Evolutionary conservation across 192 early-diverging fungal genomes (phyloP).

Genomic region (Coemansia sp.): DNA sequence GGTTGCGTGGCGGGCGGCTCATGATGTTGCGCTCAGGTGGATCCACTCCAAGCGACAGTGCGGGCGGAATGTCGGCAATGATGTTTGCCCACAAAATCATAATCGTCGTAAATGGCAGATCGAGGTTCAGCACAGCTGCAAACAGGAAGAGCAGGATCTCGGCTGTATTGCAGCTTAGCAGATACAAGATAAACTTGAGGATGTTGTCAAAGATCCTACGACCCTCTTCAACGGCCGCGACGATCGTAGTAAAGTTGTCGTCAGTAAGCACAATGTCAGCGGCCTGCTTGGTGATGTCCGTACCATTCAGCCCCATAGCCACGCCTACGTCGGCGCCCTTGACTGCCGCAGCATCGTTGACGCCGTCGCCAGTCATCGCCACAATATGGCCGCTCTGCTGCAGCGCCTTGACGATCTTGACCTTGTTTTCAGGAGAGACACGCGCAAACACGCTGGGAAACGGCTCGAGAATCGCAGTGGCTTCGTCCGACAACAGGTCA

Average conservation of each 20-base stretch:
- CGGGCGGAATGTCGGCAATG: conserved; percentile 95
- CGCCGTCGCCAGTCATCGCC: conserved; percentile 96
- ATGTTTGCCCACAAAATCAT: conserved; percentile 98
- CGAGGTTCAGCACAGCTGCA: conserved; percentile 70
- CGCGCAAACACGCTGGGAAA: conserved; percentile 98
- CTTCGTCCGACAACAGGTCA: conserved; percentile 87
- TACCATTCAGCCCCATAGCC: conserved; percentile 95
- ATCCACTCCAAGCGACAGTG: conserved; percentile 90
- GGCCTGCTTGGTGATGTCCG: conserved; percentile 97
- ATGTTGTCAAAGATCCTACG: conserved; percentile 97
- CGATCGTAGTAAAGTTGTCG: conserved; percentile 96
- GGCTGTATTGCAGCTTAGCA: conserved; percentile 90
- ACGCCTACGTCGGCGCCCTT: conserved; percentile 95
- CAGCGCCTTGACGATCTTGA: conserved; percentile 90
- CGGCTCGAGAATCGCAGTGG: conserved; percentile 70
- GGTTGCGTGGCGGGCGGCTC: conserved; percentile 76
- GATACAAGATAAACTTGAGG: conserved; percentile 93
- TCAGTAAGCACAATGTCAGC: conserved; percentile 94
- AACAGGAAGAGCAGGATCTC: conserved; percentile 90
- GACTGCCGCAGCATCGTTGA: conserved; percentile 94
- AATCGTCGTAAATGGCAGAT: conserved; percentile 84
- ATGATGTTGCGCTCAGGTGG: conserved; percentile 83
- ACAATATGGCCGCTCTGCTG: conserved; percentile 74
- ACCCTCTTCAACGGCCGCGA: conserved; percentile 90
- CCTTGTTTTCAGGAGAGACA: conserved; percentile 93